These are phyloP conservation scores for Microdochium bolleyi DNA, from an alignment of 2,329 filamentous ascomycete genomes.

Conservation along the genomic window DNA sequence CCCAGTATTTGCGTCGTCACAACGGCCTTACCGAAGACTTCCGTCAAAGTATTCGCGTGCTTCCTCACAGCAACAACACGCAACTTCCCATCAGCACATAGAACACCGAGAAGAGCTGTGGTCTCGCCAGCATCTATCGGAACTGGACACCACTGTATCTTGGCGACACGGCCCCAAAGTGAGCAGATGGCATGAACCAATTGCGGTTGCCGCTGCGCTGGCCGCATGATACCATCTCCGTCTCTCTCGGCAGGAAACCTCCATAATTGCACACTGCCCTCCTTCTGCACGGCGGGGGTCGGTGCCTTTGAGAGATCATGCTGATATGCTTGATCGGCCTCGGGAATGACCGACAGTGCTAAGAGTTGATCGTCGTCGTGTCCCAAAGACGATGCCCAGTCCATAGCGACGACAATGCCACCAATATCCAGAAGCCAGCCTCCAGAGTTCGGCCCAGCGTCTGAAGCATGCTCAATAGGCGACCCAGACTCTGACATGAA, in stretches of 20 bases:
- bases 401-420: slow-evolving; percentile 42
- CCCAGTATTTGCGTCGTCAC: not conserved
- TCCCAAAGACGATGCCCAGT: slow-evolving; percentile 37
- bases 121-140: slow-evolving; percentile 18
- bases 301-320: slow-evolving; percentile 27
- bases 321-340: slow-evolving; percentile 38
- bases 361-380: slow-evolving; percentile 34
- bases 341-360: slow-evolving; percentile 42
- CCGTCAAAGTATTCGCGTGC: slow-evolving; percentile 3
- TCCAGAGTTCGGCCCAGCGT: slow-evolving; percentile 8
- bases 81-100: slow-evolving; percentile 43
- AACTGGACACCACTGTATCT: slow-evolving; percentile 46
- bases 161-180: slow-evolving; percentile 39
- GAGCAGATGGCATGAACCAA: slow-evolving; percentile 37
- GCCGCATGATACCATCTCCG: slow-evolving; percentile 21
- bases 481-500: slow-evolving; percentile 13
- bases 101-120: slow-evolving; percentile 35
- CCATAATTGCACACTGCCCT: slow-evolving; percentile 46
- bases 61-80: slow-evolving; percentile 35
- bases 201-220: slow-evolving; percentile 25
- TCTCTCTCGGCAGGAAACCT: slow-evolving; percentile 27
- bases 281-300: slow-evolving; percentile 27
- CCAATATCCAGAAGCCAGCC: slow-evolving; percentile 49
- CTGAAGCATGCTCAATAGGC: slow-evolving; percentile 9
- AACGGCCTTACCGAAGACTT: not conserved